Percentiles rank a stretch among this genome's conserved stretches.
These are phyloP conservation scores for Rosa lucieae DNA, from an alignment of 306 rosid genomes.

Conservation along the genomic window DNA sequence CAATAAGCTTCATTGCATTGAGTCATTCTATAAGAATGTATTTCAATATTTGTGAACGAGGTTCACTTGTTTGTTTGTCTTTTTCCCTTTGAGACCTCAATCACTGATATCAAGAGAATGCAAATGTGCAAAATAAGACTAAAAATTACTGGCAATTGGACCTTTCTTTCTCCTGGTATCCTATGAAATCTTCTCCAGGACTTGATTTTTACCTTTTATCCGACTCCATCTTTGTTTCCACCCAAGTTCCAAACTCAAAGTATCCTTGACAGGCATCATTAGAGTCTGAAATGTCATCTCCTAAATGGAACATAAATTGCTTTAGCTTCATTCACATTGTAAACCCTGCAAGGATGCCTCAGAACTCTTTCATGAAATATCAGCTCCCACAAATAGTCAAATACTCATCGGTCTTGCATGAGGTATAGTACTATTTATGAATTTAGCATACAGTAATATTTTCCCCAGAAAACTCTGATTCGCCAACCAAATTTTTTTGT, in stretches of 20 bases:
- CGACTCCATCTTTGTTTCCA: conserved; percentile 44
- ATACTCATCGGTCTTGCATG: conserved; percentile 43
- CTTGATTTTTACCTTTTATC: conserved; percentile 64
- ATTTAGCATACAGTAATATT: background rate
- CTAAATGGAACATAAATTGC: conserved; percentile 59
- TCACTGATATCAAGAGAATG: background rate
- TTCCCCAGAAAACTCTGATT: background rate
- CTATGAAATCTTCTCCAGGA: conserved; percentile 68
- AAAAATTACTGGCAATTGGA: conserved; percentile 30
- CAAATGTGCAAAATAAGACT: background rate
- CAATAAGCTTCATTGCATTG: background rate
- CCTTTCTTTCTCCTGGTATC: conserved; percentile 48
- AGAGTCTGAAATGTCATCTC: conserved; percentile 60
- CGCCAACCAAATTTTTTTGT: background rate
- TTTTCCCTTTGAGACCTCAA: background rate
- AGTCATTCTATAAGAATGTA: background rate
- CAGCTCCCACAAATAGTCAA: conserved; percentile 55
- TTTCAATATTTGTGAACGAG: background rate
- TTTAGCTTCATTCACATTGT: conserved; percentile 47
- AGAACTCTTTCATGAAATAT: conserved; percentile 56
- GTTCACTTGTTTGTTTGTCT: background rate
- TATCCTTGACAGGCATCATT: conserved; percentile 58
- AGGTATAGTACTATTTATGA: background rate
- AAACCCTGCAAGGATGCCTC: conserved; percentile 63
- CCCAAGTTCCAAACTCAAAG: conserved; percentile 52